Percentiles rank a stretch among this genome's conserved stretches.
Evolutionary conservation across 306 rosid species (phyloP).

Genomic region (Amphicarpaea edgeworthii): DNA sequence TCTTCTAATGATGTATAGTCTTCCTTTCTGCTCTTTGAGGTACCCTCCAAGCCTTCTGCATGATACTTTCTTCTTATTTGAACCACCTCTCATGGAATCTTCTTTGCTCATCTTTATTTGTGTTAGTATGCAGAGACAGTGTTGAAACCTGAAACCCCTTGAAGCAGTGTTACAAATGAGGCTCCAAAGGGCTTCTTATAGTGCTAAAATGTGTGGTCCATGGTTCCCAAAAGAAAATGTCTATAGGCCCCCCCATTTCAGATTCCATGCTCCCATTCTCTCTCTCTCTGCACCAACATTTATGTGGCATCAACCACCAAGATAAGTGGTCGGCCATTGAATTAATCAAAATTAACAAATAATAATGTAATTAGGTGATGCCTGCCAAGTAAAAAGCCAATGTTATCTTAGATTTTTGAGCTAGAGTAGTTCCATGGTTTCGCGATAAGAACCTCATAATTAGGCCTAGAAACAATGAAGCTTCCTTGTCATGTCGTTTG

Average conservation of each 20-base stretch:
- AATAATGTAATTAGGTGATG: constrained; percentile 40
- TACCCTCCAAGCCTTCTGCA: constrained; percentile 79
- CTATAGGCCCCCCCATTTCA: constrained; percentile 50
- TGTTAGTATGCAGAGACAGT: constrained; percentile 6
- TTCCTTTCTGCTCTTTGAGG: constrained; percentile 79
- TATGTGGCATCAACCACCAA: constrained; percentile 74
- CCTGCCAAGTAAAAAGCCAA: constrained; percentile 8
- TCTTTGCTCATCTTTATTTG: constrained; percentile 53
- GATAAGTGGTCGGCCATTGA: constrained; percentile 83
- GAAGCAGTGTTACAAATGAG: constrained; percentile 40
- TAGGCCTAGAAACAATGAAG: constrained; percentile 40
- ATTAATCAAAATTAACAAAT: constrained; percentile 21
- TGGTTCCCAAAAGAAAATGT: constrained; percentile 46
- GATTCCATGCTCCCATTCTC: constrained; percentile 58
- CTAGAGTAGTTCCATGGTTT: constrained; percentile 45
- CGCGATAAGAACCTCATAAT: constrained; percentile 47
- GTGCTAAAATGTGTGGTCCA: constrained; percentile 50
- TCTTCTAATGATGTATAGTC: constrained; percentile 82
- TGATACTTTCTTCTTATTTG: constrained; percentile 68
- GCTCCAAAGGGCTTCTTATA: constrained; percentile 49
- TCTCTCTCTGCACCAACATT: constrained; percentile 57
- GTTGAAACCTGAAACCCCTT: constrained; percentile 38
- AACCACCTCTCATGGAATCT: constrained; percentile 44
- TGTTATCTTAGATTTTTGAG: constrained; percentile 55
- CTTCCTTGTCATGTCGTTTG: constrained; percentile 48